phyloP scores from a whole-genome alignment of 2,329 filamentous ascomycete genomes.

The Sphaceloma murrayae region DNA sequence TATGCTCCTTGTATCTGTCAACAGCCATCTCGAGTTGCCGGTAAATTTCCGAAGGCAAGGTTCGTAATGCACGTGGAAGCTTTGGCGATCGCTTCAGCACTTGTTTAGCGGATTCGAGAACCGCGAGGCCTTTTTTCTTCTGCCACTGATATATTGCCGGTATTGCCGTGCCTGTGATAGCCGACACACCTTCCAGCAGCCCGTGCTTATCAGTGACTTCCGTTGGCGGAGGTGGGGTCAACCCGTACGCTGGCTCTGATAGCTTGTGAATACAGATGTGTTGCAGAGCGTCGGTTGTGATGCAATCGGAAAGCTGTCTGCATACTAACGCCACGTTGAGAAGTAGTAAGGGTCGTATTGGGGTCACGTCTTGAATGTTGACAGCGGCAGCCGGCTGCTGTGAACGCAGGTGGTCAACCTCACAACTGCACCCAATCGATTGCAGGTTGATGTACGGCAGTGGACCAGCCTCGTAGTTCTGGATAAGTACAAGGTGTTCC shows the following conservation, averaged over 20 bases:
- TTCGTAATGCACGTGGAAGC: background rate
- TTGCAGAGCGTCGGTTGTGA: background rate
- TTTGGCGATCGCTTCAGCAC: background rate
- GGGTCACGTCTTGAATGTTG: background rate
- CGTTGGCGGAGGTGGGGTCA: background rate
- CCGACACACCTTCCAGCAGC: background rate
- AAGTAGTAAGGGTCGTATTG: too few species aligned
- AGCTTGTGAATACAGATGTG: background rate
- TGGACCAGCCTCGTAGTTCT: background rate
- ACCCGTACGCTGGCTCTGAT: background rate
- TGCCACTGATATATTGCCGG: background rate
- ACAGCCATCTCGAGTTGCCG: background rate
- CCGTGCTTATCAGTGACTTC: background rate
- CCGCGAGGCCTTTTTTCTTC: background rate
- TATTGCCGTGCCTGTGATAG: background rate
- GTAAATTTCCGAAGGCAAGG: background rate
- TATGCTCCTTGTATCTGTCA: too few species aligned
- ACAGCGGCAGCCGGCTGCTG: background rate
- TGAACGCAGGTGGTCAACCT: too few species aligned
- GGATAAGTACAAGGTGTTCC: background rate
- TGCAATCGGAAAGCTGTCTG: too few species aligned
- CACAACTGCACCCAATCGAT: background rate
- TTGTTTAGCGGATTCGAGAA: too few species aligned
- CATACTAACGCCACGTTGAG: too few species aligned
- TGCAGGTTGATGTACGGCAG: background rate